Percentiles rank a stretch among this genome's conserved stretches.
phyloP scores from a whole-genome alignment of 148 eudicot species.

The Rhododendron simsii region DNA sequence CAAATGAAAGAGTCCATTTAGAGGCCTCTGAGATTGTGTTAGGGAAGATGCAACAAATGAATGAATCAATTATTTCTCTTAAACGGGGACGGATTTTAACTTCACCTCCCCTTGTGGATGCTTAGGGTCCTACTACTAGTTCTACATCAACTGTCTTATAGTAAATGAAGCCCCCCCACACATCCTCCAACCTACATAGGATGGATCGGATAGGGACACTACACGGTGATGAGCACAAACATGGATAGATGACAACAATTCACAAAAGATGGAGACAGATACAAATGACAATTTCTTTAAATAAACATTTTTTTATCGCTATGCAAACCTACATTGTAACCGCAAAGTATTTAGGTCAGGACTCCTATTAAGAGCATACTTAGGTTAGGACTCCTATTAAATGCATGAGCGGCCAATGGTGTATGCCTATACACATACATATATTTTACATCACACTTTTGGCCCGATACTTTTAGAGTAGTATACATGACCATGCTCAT shows the following conservation, averaged over 20 bases:
- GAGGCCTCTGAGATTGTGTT: not conserved
- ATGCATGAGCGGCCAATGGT: not conserved
- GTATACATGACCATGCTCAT: too few species aligned
- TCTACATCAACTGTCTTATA: not conserved
- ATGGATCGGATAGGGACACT: not conserved
- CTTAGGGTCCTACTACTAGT: not conserved
- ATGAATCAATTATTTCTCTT: too few species aligned
- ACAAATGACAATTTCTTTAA: not conserved
- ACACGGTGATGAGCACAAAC: not conserved
- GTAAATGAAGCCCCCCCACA: not conserved
- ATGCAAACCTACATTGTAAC: not conserved
- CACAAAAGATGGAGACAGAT: not conserved
- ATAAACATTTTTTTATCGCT: not conserved
- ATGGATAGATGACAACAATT: not conserved
- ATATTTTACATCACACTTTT: not conserved
- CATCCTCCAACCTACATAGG: not conserved
- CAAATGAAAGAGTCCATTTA: not conserved
- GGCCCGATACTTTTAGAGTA: not conserved
- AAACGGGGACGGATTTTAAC: too few species aligned
- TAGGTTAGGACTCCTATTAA: not conserved
- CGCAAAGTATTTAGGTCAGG: not conserved
- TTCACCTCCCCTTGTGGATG: not conserved
- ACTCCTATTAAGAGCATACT: not conserved
- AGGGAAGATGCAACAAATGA: not conserved
- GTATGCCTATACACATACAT: not conserved